Evolutionary conservation across 208 protist genomes (phyloP).

Genomic region (Leishmania tarentolae): DNA sequence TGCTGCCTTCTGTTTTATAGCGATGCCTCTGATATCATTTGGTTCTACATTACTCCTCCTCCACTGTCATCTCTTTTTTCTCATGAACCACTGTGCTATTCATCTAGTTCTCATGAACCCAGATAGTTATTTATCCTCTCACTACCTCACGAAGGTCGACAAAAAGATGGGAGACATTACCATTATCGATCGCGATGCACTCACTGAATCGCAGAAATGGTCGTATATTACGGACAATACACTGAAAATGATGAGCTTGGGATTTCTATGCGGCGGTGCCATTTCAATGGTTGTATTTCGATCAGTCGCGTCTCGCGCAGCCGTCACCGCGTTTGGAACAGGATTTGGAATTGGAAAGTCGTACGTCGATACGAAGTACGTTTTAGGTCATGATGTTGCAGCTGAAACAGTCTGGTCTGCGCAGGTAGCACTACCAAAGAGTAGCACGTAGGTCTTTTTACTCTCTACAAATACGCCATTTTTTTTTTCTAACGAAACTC

Average conservation of each 20-base stretch:
- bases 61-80: neutral
- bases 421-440: conserved; percentile 41
- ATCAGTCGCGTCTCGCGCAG: conserved; percentile 52
- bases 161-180: conserved; percentile 24
- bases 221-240: conserved; percentile 78
- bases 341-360: conserved; percentile 84
- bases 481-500: neutral
- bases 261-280: conserved; percentile 67
- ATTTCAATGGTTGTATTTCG: conserved; percentile 71
- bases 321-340: conserved; percentile 64
- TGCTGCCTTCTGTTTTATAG: neutral
- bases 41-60: neutral
- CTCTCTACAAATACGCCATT: neutral
- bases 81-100: neutral
- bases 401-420: conserved; percentile 72
- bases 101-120: neutral
- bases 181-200: conserved; percentile 55
- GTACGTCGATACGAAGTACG: conserved; percentile 85
- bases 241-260: conserved; percentile 73
- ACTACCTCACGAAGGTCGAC: conserved; percentile 5
- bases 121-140: conserved; percentile 15
- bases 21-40: neutral
- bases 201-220: conserved; percentile 86
- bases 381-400: conserved; percentile 80
- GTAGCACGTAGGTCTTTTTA: conserved; percentile 9